Evolutionary conservation across 2,329 filamentous ascomycete species (phyloP), one percentile per base, ranked within the genome.

Genomic region (Pseudogymnoascus destructans): DNA sequence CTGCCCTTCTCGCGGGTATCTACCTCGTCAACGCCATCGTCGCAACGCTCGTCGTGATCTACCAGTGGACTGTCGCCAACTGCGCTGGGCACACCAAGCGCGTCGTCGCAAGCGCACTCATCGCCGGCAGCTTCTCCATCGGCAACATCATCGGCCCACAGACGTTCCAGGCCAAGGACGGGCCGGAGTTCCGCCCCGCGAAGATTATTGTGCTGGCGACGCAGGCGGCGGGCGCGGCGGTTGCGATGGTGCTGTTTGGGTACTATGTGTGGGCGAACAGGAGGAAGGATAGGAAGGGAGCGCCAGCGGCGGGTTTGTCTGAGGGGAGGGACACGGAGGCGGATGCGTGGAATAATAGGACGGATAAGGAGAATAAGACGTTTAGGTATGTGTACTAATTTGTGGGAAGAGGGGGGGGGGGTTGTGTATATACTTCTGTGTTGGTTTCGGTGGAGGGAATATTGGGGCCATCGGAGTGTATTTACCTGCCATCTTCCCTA

Each of bases 101-200:
- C n/a, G 73, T 75, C 15, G 75, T 77, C 58, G 74, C 75, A 3
- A 71, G 72, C 17, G 74, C 74, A 17, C 66, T 78, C 59, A 69
- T 79, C 61, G 72, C 72, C 40, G 75, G 73, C 17, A 73, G 73
- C 23, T 79, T 79, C 63, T 77, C 75, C 0, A 65, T 79, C 7
- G 77, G 75, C 11, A 80, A 77, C 65, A 78, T 81, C 59, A 79
- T 80, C 62, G 77, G 78, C 0, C 78, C 78, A 0, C 74, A 79
- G 65, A 79, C 76, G 3, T 79, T 81, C 69, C 75, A 76, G 62
- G 73, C 72, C 3, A 70, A 69, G 33, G 76, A 80, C 59, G 76
- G 73, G 0, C 77, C 77, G 1, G 70, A 74, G 3, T 80, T 75
- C 62, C 72, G 72, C 9, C 77, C 75, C 0, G 78, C 77, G 23